Base-by-base conservation (phyloP, 768 basidiomycete genomes). In the Lactifluus rugatus region DNA sequence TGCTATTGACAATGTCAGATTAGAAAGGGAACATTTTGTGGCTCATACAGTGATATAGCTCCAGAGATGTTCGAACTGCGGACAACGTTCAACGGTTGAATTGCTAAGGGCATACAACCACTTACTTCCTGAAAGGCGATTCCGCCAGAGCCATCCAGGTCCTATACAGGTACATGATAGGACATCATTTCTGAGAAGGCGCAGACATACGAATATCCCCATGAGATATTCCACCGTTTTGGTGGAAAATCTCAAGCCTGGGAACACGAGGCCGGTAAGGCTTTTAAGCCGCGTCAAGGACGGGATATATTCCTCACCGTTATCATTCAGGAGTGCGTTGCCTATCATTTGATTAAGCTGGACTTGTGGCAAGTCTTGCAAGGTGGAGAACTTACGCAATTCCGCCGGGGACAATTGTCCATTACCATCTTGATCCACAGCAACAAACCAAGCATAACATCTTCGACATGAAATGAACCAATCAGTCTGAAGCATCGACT, bases 21-120 rank as follows among this genome's bases (percentile, higher is more conserved):
- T n/a, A 34, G 54, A 25, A 21, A 23, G 21, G 17, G 8, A 11
- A 45, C n/a, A 2, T 5, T 9, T 34, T 21, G 5, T 17, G 37
- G 16, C 9, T 5, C 58, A 16, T 59, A 60, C 58, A 5, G 7
- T 45, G 14, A 60, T 25, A 44, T 39, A 60, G 1, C 19, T 21
- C 58, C 58, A 60, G 3, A 60, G 34, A 4, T 48, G 34, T 42
- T 44, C 34, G 17, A 60, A 60, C 58, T 60, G 34, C 17, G 16
- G 17, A 25, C 11, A 25, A 13, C 9, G 7, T 2, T 31, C 9
- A 44, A 34, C n/a, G 4, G 49, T 44, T 26, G n/a, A n/a, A 50
- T 11, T 5, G 6, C 34, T 13, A 34, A 26, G 3, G 11, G 25
- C 11, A 39, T 5, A 26, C 17, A 48, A 10, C 7, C 2, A 8